Evolutionary conservation across 108 stramenopile genomes (phyloP).

Genomic region (Cyclotella choctawhatcheeana): DNA sequence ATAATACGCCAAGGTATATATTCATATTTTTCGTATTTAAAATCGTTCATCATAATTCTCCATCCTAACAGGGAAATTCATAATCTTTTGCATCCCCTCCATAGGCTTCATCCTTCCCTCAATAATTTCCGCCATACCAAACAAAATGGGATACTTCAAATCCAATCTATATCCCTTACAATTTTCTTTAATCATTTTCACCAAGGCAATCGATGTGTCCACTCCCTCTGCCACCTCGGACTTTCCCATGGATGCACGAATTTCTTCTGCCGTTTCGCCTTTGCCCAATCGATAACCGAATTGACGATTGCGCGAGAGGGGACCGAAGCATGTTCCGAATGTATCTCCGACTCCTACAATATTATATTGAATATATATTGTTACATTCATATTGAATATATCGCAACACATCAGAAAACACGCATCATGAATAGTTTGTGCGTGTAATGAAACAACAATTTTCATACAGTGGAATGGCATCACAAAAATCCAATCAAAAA

Average conservation of each 20-base stretch:
- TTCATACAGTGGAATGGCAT: too few relatives aligned
- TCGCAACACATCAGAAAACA: not conserved
- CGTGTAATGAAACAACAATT: too few relatives aligned
- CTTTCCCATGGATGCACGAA: conserved; percentile 67
- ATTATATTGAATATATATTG: not conserved
- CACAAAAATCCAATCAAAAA: too few relatives aligned
- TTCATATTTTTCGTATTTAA: not conserved
- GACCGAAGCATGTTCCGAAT: conserved; percentile 98
- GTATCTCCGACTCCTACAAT: conserved; percentile 93
- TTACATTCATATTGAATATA: too few relatives aligned
- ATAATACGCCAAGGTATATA: too few relatives aligned
- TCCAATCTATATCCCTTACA: conserved; percentile 93
- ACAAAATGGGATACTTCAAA: conserved; percentile 94
- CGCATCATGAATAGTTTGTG: too few relatives aligned
- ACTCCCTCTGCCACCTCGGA: conserved; percentile 96
- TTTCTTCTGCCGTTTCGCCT: conserved; percentile 94
- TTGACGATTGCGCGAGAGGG: conserved; percentile 92
- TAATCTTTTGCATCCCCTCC: conserved; percentile 90
- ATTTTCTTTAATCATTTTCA: conserved; percentile 85
- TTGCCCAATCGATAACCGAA: conserved; percentile 93
- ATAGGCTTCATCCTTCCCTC: conserved; percentile 87
- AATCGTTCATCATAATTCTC: conserved; percentile 88
- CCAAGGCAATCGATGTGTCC: conserved; percentile 91
- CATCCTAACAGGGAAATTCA: conserved; percentile 94
- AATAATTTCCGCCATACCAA: conserved; percentile 92